These are phyloP conservation scores for Fomitiporia mediterranea DNA, from an alignment of 1,284 basidiomycete species.

Conservation along the genomic window DNA sequence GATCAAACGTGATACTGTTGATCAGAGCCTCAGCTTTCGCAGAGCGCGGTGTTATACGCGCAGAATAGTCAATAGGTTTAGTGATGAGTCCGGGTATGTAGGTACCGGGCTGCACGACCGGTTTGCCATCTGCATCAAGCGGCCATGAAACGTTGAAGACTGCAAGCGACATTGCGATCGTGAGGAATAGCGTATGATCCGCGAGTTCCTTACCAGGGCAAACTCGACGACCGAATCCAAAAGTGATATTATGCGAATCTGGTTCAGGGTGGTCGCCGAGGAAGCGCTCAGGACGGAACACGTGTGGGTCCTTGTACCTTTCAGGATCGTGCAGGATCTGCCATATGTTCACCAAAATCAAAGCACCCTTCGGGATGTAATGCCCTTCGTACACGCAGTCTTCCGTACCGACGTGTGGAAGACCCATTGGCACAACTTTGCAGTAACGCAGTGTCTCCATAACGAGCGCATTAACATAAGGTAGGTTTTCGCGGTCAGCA, in stretches of 20 bases:
- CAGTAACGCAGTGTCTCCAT: slow-evolving; percentile 28
- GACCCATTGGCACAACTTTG: slow-evolving; percentile 23
- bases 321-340: slow-evolving; percentile 21
- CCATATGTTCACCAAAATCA: slow-evolving; percentile 20
- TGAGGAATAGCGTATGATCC: slow-evolving; percentile 21
- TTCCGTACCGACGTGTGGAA: slow-evolving; percentile 22
- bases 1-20: slow-evolving; percentile 10
- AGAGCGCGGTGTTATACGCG: slow-evolving; percentile 14
- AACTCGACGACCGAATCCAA: slow-evolving; percentile 22
- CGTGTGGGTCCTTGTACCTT: slow-evolving; percentile 21
- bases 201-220: slow-evolving; percentile 23
- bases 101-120: slow-evolving; percentile 5
- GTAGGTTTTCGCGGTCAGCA: slow-evolving; percentile 24
- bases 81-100: slow-evolving; percentile 16
- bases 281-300: slow-evolving; percentile 24
- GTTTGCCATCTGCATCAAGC: slow-evolving; percentile 14
- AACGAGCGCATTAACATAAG: slow-evolving; percentile 28
- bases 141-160: slow-evolving; percentile 19
- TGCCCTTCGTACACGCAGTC: slow-evolving; percentile 23
- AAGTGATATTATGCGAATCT: slow-evolving; percentile 14
- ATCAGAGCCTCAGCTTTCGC: slow-evolving; percentile 15
- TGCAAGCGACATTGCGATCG: slow-evolving; percentile 20
- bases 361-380: slow-evolving; percentile 23
- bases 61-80: slow-evolving; percentile 18
- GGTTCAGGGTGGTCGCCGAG: slow-evolving; percentile 17